These are phyloP conservation scores for Aquilaria agallochum DNA, from an alignment of 441 rosid species.

Conservation along the genomic window DNA sequence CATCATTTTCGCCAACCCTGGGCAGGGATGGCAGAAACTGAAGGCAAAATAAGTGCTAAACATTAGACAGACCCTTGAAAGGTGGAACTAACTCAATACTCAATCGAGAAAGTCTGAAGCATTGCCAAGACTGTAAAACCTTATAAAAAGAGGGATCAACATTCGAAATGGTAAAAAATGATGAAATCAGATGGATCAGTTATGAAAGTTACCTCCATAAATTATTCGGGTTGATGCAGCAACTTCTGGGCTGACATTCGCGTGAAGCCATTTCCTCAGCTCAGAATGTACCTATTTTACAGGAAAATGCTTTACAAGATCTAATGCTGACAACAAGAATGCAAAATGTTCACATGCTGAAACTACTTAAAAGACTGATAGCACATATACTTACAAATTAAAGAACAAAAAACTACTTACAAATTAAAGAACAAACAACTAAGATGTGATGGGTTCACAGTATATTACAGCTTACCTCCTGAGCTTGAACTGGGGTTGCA, in stretches of 20 bases:
- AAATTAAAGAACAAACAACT: not conserved
- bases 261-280: conserved; percentile 62
- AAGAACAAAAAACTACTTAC: not conserved
- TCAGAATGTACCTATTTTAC: conserved; percentile 52
- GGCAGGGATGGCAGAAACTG: too few relatives aligned
- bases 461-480: conserved; percentile 42
- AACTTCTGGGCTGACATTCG: conserved; percentile 43
- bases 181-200: not conserved
- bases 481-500: conserved; percentile 70
- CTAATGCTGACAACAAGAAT: not conserved
- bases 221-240: conserved; percentile 58
- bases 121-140: too few relatives aligned
- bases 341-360: conserved; percentile 1
- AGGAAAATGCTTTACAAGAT: not conserved
- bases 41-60: too few relatives aligned
- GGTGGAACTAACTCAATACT: too few relatives aligned
- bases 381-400: not conserved
- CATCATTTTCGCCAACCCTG: too few relatives aligned
- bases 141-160: not conserved
- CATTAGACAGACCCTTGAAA: too few relatives aligned
- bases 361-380: too few relatives aligned
- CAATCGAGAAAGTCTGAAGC: too few relatives aligned
- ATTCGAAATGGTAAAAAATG: not conserved
- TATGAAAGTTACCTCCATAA: conserved; percentile 51
- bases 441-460: not conserved